Conservation (phyloP, 768 basidiomycete genomes). For the Leucosporidium creatinivorum region DNA sequence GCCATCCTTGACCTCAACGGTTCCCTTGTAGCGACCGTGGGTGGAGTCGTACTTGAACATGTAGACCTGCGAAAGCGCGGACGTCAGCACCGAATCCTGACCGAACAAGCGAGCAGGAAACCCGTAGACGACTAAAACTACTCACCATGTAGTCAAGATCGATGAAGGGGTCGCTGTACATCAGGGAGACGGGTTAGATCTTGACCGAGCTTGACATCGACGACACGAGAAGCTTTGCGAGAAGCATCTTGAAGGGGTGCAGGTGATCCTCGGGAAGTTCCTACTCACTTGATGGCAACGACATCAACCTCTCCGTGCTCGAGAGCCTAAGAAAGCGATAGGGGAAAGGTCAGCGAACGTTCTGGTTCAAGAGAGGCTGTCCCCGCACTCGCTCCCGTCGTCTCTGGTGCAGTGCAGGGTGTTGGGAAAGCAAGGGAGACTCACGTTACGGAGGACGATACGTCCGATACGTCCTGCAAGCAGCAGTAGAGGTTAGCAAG, state of each 20-base stretch:
- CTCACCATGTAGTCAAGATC: constrained; percentile 90
- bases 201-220: too few relatives aligned
- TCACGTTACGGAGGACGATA: constrained; percentile 89
- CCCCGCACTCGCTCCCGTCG: too few relatives aligned
- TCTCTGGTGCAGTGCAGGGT: too few relatives aligned
- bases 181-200: not conserved
- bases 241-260: not conserved
- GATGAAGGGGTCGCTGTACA: constrained; percentile 75
- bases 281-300: constrained; percentile 79
- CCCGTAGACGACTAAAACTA: not conserved
- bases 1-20: constrained; percentile 71
- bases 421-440: constrained; percentile 54
- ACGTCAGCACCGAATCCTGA: not conserved
- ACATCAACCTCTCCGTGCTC: constrained; percentile 44
- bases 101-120: not conserved
- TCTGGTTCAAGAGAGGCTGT: too few relatives aligned
- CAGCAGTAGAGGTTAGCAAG: not conserved
- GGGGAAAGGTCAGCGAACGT: not conserved
- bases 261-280: not conserved
- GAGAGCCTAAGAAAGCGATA: not conserved
- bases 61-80: constrained; percentile 58
- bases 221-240: not conserved
- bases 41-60: constrained; percentile 98
- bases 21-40: constrained; percentile 84
- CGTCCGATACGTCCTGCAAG: constrained; percentile 91